Evolutionary conservation across 2,329 filamentous ascomycete genomes (phyloP).

Genomic region (Neurospora crassa): DNA sequence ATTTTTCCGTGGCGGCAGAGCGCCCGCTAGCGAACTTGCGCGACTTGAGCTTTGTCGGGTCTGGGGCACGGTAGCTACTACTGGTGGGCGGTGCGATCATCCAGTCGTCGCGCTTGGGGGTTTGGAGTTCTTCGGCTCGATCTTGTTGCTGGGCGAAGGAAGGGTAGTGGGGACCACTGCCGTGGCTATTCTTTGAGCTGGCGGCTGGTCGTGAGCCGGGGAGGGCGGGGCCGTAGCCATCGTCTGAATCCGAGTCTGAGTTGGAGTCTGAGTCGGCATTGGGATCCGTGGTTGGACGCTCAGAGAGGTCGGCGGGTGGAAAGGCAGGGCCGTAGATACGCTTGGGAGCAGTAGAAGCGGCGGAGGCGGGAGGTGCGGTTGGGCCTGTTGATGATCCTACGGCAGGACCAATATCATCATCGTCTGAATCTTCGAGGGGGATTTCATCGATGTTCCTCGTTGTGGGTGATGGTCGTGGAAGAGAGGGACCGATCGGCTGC

Average conservation of each 20-base stretch:
- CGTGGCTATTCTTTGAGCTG: too few species aligned
- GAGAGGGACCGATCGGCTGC: constrained; percentile 14
- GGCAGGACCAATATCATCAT: constrained; percentile 25
- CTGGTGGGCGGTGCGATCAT: constrained; percentile 63
- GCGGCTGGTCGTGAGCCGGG: constrained; percentile 29
- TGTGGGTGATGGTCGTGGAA: constrained; percentile 13
- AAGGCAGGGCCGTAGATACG: constrained; percentile 32
- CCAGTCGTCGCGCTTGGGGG: constrained; percentile 70
- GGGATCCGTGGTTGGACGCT: constrained; percentile 24
- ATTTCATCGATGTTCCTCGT: constrained; percentile 32
- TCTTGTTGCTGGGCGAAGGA: constrained; percentile 13
- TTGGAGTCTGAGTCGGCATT: constrained; percentile 27
- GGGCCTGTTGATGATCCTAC: constrained; percentile 14
- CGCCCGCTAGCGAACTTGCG: constrained; percentile 70
- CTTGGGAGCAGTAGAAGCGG: constrained; percentile 9
- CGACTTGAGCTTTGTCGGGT: constrained; percentile 74
- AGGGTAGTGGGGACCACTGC: constrained; percentile 23
- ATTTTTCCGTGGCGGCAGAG: constrained; percentile 25
- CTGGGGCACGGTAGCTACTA: constrained; percentile 50
- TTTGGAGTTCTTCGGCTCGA: constrained; percentile 22
- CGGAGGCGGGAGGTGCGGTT: constrained; percentile 6
- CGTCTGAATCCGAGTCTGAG: constrained; percentile 37
- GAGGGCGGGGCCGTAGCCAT: constrained; percentile 51
- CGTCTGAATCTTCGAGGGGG: constrained; percentile 26
- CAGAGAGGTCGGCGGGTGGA: constrained; percentile 31